Evolutionary conservation across 192 early-diverging fungal genomes (phyloP), one percentile per base, ranked within the genome.

Genomic region (Backusella parvicylindrica): DNA sequence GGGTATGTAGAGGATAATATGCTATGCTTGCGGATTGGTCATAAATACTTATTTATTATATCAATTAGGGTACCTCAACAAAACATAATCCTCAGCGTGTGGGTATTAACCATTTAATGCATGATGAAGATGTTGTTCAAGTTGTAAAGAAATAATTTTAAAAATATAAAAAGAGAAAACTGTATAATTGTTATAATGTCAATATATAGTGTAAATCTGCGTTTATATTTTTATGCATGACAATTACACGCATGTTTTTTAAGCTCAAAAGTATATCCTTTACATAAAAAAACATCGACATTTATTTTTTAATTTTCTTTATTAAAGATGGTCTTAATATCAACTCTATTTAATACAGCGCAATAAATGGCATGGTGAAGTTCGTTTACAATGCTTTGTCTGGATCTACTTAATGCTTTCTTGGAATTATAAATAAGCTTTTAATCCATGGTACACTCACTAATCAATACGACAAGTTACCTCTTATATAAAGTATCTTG

Each of bases 1-100:
- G 98, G 98, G 87, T 85, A 79, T 72, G 79, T 60, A 28, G 11
- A 36, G 6, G 18, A 47, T 16, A 32, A 33, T 33, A 15, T 33
- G 37, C 13, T 12, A 1, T 32, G 67, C 26, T 30, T 23, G 33
- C 30, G 64, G 13, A 16, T 30, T 76, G 79, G 2, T 40, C 38
- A 60, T 81, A 26, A 47, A 23, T 12, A 3, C 31, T 37, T 32
- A 41, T 40, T 69, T 12, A 28, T 60, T 60, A 50, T 56, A 56
- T 28, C n/a, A 28, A 69, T 28, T 47, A 80, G 69, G 95, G 95
- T 33, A 90, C 86, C 49, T 97, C 96, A 16, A 91, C 98, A 68
- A 99, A 99, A 79, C 96, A 99, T 84, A 96, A 91, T 77, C 98
- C 98, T 32, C 98, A 99, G 82, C 90, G 95, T 72, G 98, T 96